These are phyloP conservation scores for Arctium lappa DNA, from an alignment of 129 eudicot genomes.

Conservation along the genomic window DNA sequence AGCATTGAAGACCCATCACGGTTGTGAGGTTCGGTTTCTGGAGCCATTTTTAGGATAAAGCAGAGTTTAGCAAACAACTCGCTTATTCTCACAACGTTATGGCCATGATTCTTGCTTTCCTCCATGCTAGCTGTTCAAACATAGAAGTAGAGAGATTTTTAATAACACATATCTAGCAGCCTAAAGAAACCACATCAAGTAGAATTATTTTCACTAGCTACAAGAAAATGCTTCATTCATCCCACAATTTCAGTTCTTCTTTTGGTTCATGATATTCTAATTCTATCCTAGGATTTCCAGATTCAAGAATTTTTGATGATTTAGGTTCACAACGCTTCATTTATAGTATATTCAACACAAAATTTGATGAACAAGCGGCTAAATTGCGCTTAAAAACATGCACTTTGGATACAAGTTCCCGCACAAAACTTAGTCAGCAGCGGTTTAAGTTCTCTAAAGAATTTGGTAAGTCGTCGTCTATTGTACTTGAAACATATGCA, in stretches of 20 bases:
- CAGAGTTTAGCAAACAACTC: conserved; percentile 69
- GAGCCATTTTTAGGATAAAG: conserved; percentile 44
- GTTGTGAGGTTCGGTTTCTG: conserved; percentile 24
- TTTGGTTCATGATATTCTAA: neutral
- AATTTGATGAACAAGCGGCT: neutral
- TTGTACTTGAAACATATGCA: neutral
- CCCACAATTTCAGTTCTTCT: neutral
- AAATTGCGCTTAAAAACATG: neutral
- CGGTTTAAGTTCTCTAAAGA: neutral
- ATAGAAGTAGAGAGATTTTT: neutral
- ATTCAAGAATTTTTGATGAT: neutral
- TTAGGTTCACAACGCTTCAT: neutral
- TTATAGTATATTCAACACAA: neutral
- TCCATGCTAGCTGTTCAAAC: conserved; percentile 42
- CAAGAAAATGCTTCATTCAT: neutral
- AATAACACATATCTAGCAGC: neutral
- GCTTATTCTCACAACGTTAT: conserved; percentile 52
- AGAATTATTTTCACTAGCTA: neutral
- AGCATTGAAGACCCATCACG: conserved; percentile 35
- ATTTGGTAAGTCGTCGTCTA: neutral
- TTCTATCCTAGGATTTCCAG: neutral
- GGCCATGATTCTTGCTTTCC: conserved; percentile 63
- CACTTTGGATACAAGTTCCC: neutral
- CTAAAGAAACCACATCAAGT: neutral
- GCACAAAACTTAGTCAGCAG: neutral